Base-by-base conservation (phyloP, 768 basidiomycete genomes). In the Pholiota molesta region DNA sequence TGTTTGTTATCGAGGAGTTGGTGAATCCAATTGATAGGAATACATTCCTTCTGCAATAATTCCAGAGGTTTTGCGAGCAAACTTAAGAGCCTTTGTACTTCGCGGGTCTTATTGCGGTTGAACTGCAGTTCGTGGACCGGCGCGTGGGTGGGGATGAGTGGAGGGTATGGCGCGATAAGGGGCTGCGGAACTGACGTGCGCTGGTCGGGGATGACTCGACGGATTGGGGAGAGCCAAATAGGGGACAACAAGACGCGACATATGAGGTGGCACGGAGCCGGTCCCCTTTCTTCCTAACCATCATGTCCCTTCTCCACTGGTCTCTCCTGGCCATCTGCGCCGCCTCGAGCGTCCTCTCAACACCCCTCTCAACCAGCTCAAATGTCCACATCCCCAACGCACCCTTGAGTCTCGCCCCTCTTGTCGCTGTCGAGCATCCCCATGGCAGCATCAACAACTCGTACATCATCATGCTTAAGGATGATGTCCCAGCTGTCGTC, bases 391-490 rank as follows among this genome's bases (percentile, higher is more conserved):
- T 75, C 16, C 65, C 71, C 42, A 79, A 80, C 51, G 75, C 82
- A 23, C 77, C 83, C 47, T 71, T 90, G 42, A 66, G 78, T 16
- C 73, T 87, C 52, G 91, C 91, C 9, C 90, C 91, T 31, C 75
- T 92, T 55, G 65, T 83, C 58, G 82, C 79, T 39, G 77, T 77
- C 40, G 77, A 85, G 64, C 88, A 90, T 70, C 83, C 86, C 57
- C 87, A 91, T 75, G 87, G 88, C 55, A 79, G 85, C 60, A 78
- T 96, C 73, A 88, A 91, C 79, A 90, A 96, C 81, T 92, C 93
- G n/a, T 99, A 98, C 79, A 94, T 99, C 65, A 86, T 99, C 73
- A 83, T 95, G 72, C 81, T 99, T 65, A 94, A 93, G 83, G 82
- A 87, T 62, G 87, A 85, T 60, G 65, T 89, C 13, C 79, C 86